Evolutionary conservation across 352 stramenopile species (phyloP).

Genomic region (Phytopythium oedochilum): DNA sequence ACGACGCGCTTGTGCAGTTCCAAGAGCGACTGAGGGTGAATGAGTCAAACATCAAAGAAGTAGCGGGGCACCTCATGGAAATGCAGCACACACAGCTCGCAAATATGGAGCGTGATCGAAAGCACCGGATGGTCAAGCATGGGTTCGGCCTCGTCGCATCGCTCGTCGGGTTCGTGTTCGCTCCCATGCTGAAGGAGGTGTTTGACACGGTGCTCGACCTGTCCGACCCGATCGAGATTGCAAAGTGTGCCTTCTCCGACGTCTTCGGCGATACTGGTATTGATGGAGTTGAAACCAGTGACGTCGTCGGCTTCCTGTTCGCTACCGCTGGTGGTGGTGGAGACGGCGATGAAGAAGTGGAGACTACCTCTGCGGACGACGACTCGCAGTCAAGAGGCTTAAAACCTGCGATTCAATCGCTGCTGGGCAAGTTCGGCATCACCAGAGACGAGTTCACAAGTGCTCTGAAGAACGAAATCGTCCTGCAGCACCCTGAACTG

Average conservation of each 20-base stretch:
- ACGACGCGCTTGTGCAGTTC: constrained; percentile 2
- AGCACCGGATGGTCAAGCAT: constrained; percentile 11
- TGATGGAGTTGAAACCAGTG: constrained; percentile 1
- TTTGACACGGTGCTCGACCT: constrained; percentile 18
- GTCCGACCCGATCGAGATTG: constrained; percentile 12
- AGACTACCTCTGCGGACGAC: neutral
- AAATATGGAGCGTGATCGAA: constrained; percentile 11
- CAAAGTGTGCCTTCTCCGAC: neutral
- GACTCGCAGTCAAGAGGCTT: neutral
- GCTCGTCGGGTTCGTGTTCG: constrained; percentile 14
- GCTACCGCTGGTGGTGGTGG: neutral
- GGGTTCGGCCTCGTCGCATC: constrained; percentile 14
- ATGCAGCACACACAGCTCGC: constrained; percentile 6
- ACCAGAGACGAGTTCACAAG: constrained; percentile 9
- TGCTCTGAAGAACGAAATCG: constrained; percentile 13
- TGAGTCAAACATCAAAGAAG: constrained; percentile 11
- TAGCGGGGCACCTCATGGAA: constrained; percentile 7
- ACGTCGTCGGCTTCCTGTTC: constrained; percentile 7
- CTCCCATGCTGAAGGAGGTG: constrained; percentile 16
- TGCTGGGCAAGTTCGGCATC: constrained; percentile 6
- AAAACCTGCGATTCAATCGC: neutral
- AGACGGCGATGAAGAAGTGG: neutral
- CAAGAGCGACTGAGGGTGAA: constrained; percentile 6
- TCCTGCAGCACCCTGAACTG: constrained; percentile 10
- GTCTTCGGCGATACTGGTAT: constrained; percentile 5